Base-by-base conservation (phyloP, 106 monocot genomes). In the Platanthera zijinensis region DNA sequence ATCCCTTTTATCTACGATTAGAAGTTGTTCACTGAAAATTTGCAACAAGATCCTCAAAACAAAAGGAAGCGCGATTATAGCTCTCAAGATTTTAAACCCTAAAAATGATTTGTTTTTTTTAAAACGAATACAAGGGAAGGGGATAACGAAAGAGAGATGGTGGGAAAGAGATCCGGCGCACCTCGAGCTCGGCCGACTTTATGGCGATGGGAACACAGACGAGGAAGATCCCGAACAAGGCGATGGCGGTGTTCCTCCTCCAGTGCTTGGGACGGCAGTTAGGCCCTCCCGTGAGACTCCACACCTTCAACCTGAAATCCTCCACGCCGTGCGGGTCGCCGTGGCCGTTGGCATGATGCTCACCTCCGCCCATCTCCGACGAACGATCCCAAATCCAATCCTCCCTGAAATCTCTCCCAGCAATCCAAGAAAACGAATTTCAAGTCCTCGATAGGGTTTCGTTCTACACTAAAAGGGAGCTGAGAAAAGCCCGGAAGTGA, bases 171-270 rank as follows among this genome's bases (percentile, higher is more conserved):
- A 47, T 3, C 7, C 51, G 57, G 15, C 45, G 69, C 28, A 96
- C 96, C 96, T 96, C 96, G 57, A 96, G 96, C 84, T 93, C 89
- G 48, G 90, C 96, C 50, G 93, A 96, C 50, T 92, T 96, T 76
- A 85, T 87, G 79, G 93, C 90, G 83, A 96, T 84, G 73, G 96
- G 96, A 81, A 96, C 89, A 88, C 96, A 96, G 62, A 96, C 87
- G 71, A 96, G 96, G 76, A 93, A 74, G 79, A 96, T 81, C 5
- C 96, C 90, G 72, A 86, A 69, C 79, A 92, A 83, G 70, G 96
- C 96, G 74, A 96, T 84, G 78, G 90, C 96, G 50, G 96, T 96
- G 93, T 93, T 96, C 69, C 96, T 85, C 78, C 69, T 83, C 93
- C 93, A 96, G 85, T 96, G 84, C 82, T 84, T 76, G 48, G 96